Evolutionary conservation across 75 land plant genomes (phyloP).

Genomic region (Adiantum capillusveneris): DNA sequence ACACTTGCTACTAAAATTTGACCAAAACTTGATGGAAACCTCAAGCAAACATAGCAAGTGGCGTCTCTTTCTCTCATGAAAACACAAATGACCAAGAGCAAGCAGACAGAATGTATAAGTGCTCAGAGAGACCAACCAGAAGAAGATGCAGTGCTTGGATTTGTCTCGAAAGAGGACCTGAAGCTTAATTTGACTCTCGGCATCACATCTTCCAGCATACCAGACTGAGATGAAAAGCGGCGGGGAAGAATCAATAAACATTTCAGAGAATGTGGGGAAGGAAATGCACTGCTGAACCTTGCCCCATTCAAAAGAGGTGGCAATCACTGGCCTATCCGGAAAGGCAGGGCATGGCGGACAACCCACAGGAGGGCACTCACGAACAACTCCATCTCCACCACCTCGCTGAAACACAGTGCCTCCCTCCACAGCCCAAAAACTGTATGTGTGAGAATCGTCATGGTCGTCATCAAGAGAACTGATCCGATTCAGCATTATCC

Average conservation of each 20-base stretch:
- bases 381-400: slow-evolving; percentile 33
- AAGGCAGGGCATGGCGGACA: slow-evolving; percentile 28
- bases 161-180: slow-evolving; percentile 22
- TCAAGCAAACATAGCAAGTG: too few relatives aligned
- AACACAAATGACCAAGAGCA: too few relatives aligned
- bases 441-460: slow-evolving; percentile 18
- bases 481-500: slow-evolving; percentile 21
- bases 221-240: slow-evolving; percentile 22
- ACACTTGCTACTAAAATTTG: too few relatives aligned
- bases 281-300: slow-evolving; percentile 28
- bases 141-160: slow-evolving; percentile 14
- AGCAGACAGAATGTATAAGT: too few relatives aligned
- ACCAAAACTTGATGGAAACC: too few relatives aligned
- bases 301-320: slow-evolving; percentile 35
- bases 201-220: slow-evolving; percentile 20
- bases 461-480: slow-evolving; percentile 11
- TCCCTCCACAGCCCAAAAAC: slow-evolving; percentile 29
- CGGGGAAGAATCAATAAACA: slow-evolving; percentile 25
- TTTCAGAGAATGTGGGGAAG: slow-evolving; percentile 30
- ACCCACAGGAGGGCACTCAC: slow-evolving; percentile 18
- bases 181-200: slow-evolving; percentile 8
- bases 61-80: too few relatives aligned
- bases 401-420: slow-evolving; percentile 35
- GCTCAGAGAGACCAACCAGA: slow-evolving; percentile 11
- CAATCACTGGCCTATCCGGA: slow-evolving; percentile 14